Conservation (phyloP, 441 rosid species). For the Iberis amara region DNA sequence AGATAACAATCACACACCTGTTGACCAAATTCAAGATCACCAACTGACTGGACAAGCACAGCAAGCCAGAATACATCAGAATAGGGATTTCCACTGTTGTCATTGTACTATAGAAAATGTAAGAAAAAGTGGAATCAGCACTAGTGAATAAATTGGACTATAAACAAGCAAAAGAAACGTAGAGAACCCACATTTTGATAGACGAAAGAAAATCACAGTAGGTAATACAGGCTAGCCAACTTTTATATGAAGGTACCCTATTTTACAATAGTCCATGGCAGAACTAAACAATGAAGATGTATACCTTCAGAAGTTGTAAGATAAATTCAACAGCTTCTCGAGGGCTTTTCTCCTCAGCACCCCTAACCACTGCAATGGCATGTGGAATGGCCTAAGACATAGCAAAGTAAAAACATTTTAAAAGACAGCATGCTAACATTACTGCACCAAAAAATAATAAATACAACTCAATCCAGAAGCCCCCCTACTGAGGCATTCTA, state of each 20-base stretch:
- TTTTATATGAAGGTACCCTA: slow-evolving; percentile 8
- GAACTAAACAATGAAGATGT: slow-evolving; percentile 16
- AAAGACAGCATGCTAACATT: slow-evolving; percentile 11
- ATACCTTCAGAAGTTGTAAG: slow-evolving; percentile 92
- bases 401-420: slow-evolving; percentile 14
- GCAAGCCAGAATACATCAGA: slow-evolving; percentile 99
- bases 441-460: slow-evolving; percentile 1
- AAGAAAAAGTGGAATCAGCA: slow-evolving; percentile 20
- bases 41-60: slow-evolving; percentile 81
- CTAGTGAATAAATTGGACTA: slow-evolving; percentile 12
- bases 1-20: slow-evolving; percentile 56
- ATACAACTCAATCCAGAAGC: neutral
- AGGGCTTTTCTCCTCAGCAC: slow-evolving; percentile 87
- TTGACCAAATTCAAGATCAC: slow-evolving; percentile 88
- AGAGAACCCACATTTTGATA: slow-evolving; percentile 6
- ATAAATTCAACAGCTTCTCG: slow-evolving; percentile 98
- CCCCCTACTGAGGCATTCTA: neutral
- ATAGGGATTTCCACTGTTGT: slow-evolving; percentile 86
- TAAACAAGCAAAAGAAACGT: slow-evolving; percentile 6
- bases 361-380: slow-evolving; percentile 84
- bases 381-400: slow-evolving; percentile 78
- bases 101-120: slow-evolving; percentile 67
- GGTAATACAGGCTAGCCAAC: slow-evolving; percentile 18
- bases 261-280: slow-evolving; percentile 6
- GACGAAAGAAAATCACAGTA: slow-evolving; percentile 5